Percentiles rank a stretch among this genome's conserved stretches.
Conservation (phyloP, 345 rosid species). For the Bruguiera gymnorhiza region DNA sequence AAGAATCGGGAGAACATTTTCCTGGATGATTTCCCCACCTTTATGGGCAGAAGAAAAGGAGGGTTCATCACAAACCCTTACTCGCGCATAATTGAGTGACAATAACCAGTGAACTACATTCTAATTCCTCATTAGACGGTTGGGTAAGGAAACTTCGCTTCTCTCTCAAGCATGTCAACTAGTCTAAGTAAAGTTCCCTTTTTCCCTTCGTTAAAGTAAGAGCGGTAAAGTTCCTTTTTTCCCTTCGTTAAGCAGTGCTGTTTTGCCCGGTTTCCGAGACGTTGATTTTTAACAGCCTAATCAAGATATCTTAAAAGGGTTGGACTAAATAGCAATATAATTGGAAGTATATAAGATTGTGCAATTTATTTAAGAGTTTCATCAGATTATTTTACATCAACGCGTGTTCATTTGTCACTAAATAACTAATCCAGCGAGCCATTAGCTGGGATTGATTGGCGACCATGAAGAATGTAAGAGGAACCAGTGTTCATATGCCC, state of each 20-base stretch:
- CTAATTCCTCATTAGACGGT: background rate
- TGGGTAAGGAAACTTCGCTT: background rate
- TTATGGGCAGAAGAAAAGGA: background rate
- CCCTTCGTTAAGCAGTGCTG: background rate
- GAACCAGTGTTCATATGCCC: background rate
- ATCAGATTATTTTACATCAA: no score
- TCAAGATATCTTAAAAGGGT: no score
- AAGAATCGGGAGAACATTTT: conserved; percentile 6
- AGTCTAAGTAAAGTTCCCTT: background rate
- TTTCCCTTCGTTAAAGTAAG: background rate
- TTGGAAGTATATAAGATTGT: no score
- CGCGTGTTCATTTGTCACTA: no score
- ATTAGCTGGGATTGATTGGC: no score
- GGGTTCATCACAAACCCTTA: background rate
- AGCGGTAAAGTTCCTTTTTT: background rate
- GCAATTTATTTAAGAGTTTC: no score
- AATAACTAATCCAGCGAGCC: no score
- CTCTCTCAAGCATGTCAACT: background rate
- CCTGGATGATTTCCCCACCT: conserved; percentile 10
- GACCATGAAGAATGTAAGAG: no score
- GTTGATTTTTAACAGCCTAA: no score
- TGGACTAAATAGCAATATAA: no score
- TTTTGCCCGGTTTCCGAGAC: no score
- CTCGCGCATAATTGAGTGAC: background rate
- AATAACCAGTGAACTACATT: background rate